Conservation (phyloP, 257 asterid species). For the Pogostemon cablin region DNA sequence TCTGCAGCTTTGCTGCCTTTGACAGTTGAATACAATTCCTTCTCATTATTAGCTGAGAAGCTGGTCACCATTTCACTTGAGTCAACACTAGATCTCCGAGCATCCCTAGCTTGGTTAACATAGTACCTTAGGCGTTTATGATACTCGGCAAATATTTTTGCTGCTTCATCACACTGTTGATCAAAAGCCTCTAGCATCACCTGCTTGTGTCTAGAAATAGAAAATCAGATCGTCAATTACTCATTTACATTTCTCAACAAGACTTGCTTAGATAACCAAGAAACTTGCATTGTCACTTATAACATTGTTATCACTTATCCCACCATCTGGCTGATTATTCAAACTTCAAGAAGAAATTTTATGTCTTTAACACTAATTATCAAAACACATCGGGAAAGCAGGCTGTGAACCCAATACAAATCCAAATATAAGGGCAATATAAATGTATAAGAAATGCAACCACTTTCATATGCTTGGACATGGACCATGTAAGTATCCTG, state of each 20-base stretch:
- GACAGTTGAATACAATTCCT: constrained; percentile 45
- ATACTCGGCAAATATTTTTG: constrained; percentile 91
- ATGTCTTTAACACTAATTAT: constrained; percentile 18
- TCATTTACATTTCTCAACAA: constrained; percentile 20
- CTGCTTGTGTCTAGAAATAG: constrained; percentile 82
- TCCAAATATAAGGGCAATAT: constrained; percentile 20
- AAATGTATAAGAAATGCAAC: constrained; percentile 1
- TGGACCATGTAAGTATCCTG: constrained; percentile 3
- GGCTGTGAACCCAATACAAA: constrained; percentile 17
- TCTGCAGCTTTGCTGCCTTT: constrained; percentile 74
- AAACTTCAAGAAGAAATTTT: constrained; percentile 26
- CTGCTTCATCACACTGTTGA: constrained; percentile 97
- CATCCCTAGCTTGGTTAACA: constrained; percentile 85
- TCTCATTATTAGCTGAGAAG: constrained; percentile 58
- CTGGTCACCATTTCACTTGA: constrained; percentile 73
- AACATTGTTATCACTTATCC: constrained; percentile 11
- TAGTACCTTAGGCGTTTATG: constrained; percentile 80
- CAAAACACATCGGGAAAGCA: constrained; percentile 18
- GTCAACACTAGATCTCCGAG: constrained; percentile 62
- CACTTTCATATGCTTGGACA: not conserved
- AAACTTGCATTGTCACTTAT: constrained; percentile 21
- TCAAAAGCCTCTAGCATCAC: constrained; percentile 94
- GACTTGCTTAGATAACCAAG: not conserved
- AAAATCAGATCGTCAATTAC: constrained; percentile 30
- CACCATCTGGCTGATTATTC: constrained; percentile 12